phyloP scores from a whole-genome alignment of 441 rosid species.

The Jatropha multifida region DNA sequence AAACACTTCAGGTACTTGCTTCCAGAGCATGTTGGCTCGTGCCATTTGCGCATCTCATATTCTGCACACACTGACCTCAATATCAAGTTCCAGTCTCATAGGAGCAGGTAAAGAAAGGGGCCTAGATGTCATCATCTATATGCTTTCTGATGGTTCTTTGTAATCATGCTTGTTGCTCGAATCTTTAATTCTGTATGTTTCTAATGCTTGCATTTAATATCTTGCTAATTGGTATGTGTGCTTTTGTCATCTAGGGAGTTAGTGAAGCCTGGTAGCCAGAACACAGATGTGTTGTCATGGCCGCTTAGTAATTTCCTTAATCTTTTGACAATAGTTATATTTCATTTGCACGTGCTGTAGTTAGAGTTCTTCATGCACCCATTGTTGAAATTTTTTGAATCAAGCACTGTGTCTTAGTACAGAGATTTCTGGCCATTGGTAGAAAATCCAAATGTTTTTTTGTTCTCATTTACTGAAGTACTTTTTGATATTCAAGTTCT shows the following conservation, averaged over 20 bases:
- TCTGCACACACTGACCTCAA: slow-evolving; percentile 98
- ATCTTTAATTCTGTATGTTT: slow-evolving; percentile 12
- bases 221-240: slow-evolving; percentile 40
- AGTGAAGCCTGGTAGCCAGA: slow-evolving; percentile 58
- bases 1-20: slow-evolving; percentile 71
- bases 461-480: not conserved
- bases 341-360: slow-evolving; percentile 20
- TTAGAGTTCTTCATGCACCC: slow-evolving; percentile 5
- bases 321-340: slow-evolving; percentile 32
- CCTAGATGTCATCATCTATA: slow-evolving; percentile 14
- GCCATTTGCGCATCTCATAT: slow-evolving; percentile 89
- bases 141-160: slow-evolving; percentile 12
- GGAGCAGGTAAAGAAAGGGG: slow-evolving; percentile 77
- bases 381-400: not conserved
- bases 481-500: not conserved
- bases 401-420: slow-evolving; percentile 5
- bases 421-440: not conserved
- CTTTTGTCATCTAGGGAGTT: slow-evolving; percentile 52
- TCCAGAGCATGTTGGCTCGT: slow-evolving; percentile 74
- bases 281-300: slow-evolving; percentile 49
- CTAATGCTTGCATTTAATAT: slow-evolving; percentile 26
- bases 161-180: slow-evolving; percentile 19
- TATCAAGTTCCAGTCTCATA: slow-evolving; percentile 98
- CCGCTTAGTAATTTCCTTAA: slow-evolving; percentile 53
- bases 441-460: not conserved